phyloP scores from a whole-genome alignment of 2,329 filamentous ascomycete genomes.

The Mariannaea elegans region DNA sequence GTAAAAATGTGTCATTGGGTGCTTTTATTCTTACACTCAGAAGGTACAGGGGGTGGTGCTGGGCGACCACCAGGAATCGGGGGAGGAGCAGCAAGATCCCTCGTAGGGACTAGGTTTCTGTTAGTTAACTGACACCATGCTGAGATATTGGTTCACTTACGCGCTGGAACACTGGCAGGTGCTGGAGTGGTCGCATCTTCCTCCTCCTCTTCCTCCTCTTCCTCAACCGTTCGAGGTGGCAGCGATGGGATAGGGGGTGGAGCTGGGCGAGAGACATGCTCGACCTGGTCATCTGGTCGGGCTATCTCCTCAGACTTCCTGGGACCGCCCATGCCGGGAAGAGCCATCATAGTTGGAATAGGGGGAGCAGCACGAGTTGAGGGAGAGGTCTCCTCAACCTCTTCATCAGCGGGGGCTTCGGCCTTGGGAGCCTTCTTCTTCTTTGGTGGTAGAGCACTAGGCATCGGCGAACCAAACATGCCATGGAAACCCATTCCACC shows the following conservation, averaged over 20 bases:
- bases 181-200: slow-evolving; percentile 49
- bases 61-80: slow-evolving; percentile 62
- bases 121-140: slow-evolving; percentile 32
- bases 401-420: slow-evolving; percentile 53
- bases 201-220: slow-evolving; percentile 41
- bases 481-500: slow-evolving; percentile 97
- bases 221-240: slow-evolving; percentile 26
- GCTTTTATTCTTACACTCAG: slow-evolving; percentile 63
- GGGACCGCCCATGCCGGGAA: slow-evolving; percentile 77
- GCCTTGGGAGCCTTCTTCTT: slow-evolving; percentile 63
- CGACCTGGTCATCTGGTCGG: slow-evolving; percentile 49
- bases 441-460: slow-evolving; percentile 62
- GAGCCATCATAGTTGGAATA: slow-evolving; percentile 67
- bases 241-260: slow-evolving; percentile 44
- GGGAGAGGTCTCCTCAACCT: slow-evolving; percentile 55
- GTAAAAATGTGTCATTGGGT: slow-evolving; percentile 34
- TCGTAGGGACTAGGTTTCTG: slow-evolving; percentile 42
- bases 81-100: slow-evolving; percentile 50
- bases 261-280: slow-evolving; percentile 37
- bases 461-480: slow-evolving; percentile 82
- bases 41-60: slow-evolving; percentile 65
- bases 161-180: slow-evolving; percentile 33
- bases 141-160: slow-evolving; percentile 27
- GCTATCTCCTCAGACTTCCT: slow-evolving; percentile 55
- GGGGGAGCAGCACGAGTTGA: slow-evolving; percentile 58